Evolutionary conservation across 345 rosid species (phyloP), one percentile per base, ranked within the genome.

Genomic region (Geranium brycei): DNA sequence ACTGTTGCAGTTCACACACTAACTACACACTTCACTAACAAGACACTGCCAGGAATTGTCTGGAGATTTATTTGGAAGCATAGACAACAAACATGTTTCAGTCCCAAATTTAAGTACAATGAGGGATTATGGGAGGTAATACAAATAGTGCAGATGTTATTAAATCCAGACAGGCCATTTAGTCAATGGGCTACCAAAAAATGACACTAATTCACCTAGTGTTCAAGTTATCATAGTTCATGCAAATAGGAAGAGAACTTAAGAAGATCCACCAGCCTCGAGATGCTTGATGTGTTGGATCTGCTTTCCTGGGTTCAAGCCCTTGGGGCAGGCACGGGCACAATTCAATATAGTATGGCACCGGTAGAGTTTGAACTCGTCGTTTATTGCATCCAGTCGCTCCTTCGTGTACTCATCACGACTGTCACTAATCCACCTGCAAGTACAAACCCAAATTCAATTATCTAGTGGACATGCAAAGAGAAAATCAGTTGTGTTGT

Each of bases 351-450:
- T 90, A 15, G 97, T 86, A 75, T 90, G 96, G 82, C 99, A 93
- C 11, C 97, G 85, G 68, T 93, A 90, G 30, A 93, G 87, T 90
- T 93, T 93, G 69, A 83, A 93, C 69, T 93, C 97, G 4, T 93
- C 91, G 19, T 90, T 73, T 59, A 93, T 77, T 12, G 99, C 96
- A n/a, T 83, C 91, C 7, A 87, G 78, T 30, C 97, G 78, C 76
- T 93, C 99, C 66, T 82, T 76, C 3, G 96, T 90, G 66, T 73
- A 90, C 78, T 86, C 97, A 77, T 93, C 97, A 59, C 97, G 85
- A 82, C 99, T 93, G 70, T 90, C 99, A 4, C 82, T 83, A 65
- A 93, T 90, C 99, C 99, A 93, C 84, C 97, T 93, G 80, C 78
- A 81, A 56, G 68, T 23, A 28, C 61, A 65, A 72, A 7, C 23